These are phyloP conservation scores for Botrytis deweyae DNA, from an alignment of 2,329 filamentous ascomycete species.

Conservation along the genomic window DNA sequence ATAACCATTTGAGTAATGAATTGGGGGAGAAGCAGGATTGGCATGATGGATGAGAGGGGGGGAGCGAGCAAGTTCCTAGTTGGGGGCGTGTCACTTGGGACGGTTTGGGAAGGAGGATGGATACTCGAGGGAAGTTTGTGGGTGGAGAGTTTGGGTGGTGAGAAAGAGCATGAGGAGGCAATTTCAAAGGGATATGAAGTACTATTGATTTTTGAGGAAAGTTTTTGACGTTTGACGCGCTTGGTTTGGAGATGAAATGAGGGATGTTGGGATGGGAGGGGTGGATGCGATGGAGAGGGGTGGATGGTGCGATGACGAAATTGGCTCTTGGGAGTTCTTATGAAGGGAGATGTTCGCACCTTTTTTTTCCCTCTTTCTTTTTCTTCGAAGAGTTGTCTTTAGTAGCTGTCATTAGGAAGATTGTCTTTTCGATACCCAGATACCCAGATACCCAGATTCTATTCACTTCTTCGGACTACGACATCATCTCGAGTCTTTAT, in stretches of 20 bases:
- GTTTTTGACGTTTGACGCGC: background rate
- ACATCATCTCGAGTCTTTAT: background rate
- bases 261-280: slow-evolving; percentile 1
- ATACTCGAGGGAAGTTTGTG: background rate
- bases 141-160: background rate
- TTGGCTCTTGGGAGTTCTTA: slow-evolving; percentile 6
- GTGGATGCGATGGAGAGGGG: background rate
- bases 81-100: slow-evolving; percentile 2
- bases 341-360: slow-evolving; percentile 19
- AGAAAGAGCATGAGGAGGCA: slow-evolving; percentile 14
- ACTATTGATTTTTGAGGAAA: background rate
- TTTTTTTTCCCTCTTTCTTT: background rate
- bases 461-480: background rate
- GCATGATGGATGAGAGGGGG: slow-evolving; percentile 10
- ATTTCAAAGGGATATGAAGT: slow-evolving; percentile 9
- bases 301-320: slow-evolving; percentile 12
- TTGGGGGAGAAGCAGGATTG: background rate
- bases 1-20: too few species aligned
- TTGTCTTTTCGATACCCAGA: slow-evolving; percentile 17
- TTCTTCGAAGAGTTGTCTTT: background rate
- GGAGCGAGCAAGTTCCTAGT: background rate
- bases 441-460: slow-evolving; percentile 4
- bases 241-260: slow-evolving; percentile 3
- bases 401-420: slow-evolving; percentile 7
- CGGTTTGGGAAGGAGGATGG: background rate